Conservation (phyloP, 805 yeast genomes). For the Pichia exigua region DNA sequence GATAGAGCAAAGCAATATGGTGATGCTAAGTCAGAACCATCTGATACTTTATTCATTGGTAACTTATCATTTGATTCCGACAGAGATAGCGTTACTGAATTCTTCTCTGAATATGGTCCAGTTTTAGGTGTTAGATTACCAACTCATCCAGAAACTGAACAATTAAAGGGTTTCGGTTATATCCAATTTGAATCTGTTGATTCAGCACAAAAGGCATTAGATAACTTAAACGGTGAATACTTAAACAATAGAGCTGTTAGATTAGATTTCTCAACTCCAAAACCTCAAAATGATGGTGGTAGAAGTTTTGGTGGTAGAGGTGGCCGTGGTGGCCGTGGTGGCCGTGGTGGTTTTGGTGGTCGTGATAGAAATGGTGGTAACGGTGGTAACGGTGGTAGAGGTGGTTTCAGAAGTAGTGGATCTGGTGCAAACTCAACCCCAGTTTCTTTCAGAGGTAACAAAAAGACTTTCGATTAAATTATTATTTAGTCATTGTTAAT, state of each 20-base stretch:
- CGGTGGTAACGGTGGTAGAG: constrained; percentile 38
- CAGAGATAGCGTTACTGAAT: constrained; percentile 67
- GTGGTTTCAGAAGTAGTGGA: constrained; percentile 35
- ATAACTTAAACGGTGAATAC: constrained; percentile 80
- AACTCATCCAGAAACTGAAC: constrained; percentile 97
- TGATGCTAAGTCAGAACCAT: constrained; percentile 84
- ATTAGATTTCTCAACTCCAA: constrained; percentile 91
- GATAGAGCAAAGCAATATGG: constrained; percentile 89
- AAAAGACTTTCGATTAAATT: constrained; percentile 68
- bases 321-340: constrained; percentile 13
- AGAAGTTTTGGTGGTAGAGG: constrained; percentile 13
- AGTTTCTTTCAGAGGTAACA: constrained; percentile 72
- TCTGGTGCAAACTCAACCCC: constrained; percentile 65
- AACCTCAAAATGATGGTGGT: constrained; percentile 27
- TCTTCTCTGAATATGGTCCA: constrained; percentile 72
- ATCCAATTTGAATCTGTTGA: constrained; percentile 84
- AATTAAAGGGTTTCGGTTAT: constrained; percentile 98
- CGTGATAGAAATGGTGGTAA: constrained; percentile 37
- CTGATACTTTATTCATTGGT: constrained; percentile 94
- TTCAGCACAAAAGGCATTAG: constrained; percentile 84
- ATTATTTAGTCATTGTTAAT: not conserved
- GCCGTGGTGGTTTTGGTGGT: constrained; percentile 24
- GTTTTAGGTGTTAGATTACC: constrained; percentile 91
- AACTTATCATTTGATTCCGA: constrained; percentile 87
- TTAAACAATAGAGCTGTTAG: constrained; percentile 90